Percentiles rank a stretch among this genome's conserved stretches.
Conservation (phyloP, 1,284 basidiomycete genomes). For the Inonotus obliquus region DNA sequence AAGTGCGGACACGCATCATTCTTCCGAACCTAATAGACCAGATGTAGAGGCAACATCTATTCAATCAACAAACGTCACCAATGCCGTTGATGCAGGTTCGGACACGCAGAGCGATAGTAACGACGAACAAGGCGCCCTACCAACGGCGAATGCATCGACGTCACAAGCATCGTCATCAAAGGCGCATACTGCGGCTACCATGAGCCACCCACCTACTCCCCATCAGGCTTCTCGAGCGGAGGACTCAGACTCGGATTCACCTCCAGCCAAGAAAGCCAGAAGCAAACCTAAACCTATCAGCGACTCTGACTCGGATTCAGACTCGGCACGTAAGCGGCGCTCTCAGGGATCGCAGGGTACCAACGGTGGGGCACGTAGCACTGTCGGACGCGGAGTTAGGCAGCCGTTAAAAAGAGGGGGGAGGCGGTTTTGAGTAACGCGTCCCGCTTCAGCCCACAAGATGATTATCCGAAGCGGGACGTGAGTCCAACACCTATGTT, state of each 20-base stretch:
- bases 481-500: no score
- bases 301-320: constrained; percentile 15
- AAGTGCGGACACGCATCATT: constrained; percentile 20
- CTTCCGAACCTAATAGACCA: constrained; percentile 14
- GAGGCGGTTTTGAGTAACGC: constrained; percentile 52
- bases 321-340: not conserved
- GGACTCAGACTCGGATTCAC: constrained; percentile 12
- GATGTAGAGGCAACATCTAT: not conserved
- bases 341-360: constrained; percentile 32
- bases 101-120: constrained; percentile 21
- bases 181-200: not conserved
- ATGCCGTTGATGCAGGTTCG: constrained; percentile 2
- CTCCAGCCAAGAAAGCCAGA: constrained; percentile 6
- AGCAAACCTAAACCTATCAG: not conserved
- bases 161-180: not conserved
- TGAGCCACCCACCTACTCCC: not conserved
- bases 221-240: not conserved
- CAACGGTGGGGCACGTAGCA: constrained; percentile 30
- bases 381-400: constrained; percentile 46
- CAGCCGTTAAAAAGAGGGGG: constrained; percentile 72
- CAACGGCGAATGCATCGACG: not conserved
- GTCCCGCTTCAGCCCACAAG: not conserved
- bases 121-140: constrained; percentile 10
- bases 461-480: no score
- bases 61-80: not conserved